Percentiles rank a stretch among this genome's conserved stretches.
Conservation (phyloP, 116 monocot genomes). For the Dioscorea cayenensis region DNA sequence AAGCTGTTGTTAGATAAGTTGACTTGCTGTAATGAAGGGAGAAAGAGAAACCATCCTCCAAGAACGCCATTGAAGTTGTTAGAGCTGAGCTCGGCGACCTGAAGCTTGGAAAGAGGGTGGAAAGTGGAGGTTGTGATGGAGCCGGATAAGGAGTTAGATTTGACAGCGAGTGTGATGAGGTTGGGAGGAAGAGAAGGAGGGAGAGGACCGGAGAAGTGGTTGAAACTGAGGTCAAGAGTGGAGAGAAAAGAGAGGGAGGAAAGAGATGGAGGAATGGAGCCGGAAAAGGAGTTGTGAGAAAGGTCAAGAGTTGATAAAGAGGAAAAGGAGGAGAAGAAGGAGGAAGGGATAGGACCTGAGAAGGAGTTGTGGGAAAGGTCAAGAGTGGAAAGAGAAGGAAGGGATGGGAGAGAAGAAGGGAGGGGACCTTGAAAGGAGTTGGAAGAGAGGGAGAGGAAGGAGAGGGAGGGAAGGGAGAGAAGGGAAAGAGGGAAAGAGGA, state of each 20-base stretch:
- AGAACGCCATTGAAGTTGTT: conserved; percentile 38
- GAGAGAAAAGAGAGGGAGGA: conserved; percentile 17
- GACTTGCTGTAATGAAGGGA: conserved; percentile 58
- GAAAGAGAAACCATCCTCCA: conserved; percentile 49
- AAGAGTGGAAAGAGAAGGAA: conserved; percentile 14
- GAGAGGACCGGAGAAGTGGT: conserved; percentile 33
- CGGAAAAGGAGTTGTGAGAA: conserved; percentile 34
- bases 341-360: conserved; percentile 17
- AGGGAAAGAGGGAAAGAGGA: conserved; percentile 16
- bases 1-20: conserved; percentile 61
- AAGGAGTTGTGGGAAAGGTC: conserved; percentile 41
- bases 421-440: conserved; percentile 33
- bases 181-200: conserved; percentile 35
- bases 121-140: conserved; percentile 20
- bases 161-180: conserved; percentile 34
- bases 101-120: conserved; percentile 18
- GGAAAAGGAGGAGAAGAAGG: conserved; percentile 11
- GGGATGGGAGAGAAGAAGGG: conserved; percentile 15
- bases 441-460: conserved; percentile 27
- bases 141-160: conserved; percentile 32
- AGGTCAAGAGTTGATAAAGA: conserved; percentile 26
- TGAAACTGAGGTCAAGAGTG: conserved; percentile 49
- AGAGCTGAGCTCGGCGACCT: conserved; percentile 41
- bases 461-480: conserved; percentile 30
- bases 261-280: conserved; percentile 22